These are phyloP conservation scores for Verbena officinalis DNA, from an alignment of 257 asterid genomes.

Conservation along the genomic window DNA sequence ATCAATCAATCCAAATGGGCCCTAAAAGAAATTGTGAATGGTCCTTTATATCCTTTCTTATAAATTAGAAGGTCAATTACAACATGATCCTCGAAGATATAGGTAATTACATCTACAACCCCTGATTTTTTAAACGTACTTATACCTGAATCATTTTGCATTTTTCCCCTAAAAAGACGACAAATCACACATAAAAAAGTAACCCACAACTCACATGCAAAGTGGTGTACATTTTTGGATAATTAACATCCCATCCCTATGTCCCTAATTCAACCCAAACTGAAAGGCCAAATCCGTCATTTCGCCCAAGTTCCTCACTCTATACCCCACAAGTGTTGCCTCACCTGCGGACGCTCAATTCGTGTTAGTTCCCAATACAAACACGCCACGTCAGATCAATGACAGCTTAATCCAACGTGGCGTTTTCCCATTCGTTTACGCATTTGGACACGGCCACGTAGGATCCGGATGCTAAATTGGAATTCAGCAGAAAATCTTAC, in stretches of 20 bases:
- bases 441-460: conserved; percentile 34
- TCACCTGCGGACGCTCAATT: conserved; percentile 26
- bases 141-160: no score
- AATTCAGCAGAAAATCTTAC: conserved; percentile 14
- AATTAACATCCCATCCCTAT: neutral
- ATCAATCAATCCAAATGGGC: no score
- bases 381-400: conserved; percentile 52
- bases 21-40: no score
- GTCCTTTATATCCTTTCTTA: no score
- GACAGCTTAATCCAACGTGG: conserved; percentile 45
- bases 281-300: conserved; percentile 21
- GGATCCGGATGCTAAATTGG: conserved; percentile 6
- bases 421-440: neutral
- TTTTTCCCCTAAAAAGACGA: no score
- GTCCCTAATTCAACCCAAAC: conserved; percentile 6
- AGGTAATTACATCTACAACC: no score
- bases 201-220: no score
- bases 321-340: conserved; percentile 20
- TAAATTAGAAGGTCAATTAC: no score
- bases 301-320: neutral
- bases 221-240: no score
- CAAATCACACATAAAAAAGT: no score
- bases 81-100: no score
- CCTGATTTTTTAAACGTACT: no score
- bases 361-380: conserved; percentile 52